Evolutionary conservation across 345 rosid species (phyloP), one percentile per base, ranked within the genome.

Genomic region (Populus simonii): DNA sequence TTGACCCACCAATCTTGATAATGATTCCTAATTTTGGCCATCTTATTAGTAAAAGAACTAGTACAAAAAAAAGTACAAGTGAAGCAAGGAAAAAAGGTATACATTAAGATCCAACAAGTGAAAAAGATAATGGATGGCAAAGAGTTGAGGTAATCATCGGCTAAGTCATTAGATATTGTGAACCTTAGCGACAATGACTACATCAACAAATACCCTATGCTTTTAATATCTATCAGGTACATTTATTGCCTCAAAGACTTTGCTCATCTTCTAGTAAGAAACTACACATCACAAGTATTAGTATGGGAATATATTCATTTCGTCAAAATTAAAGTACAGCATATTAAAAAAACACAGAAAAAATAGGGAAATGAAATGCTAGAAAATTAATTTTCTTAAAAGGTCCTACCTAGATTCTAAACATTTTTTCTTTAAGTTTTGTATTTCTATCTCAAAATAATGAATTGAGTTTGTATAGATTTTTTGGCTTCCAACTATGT

Each of bases 151-250:
- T 7, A 53, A 20, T 78, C 8, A 29, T 51, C 66, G 67, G 53
- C 57, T 8, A 72, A 27, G 62, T 78, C 76, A 3, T 7, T 72
- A 31, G 76, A 12, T 0, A 41, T 51, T 17, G 1, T 72, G 66
- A 72, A 41, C 17, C 8, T 78, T 6, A 76, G 72, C 3, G 72
- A 57, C 81, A 66, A 78, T 66, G 72, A 78, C 81, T 78, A 72
- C 41, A 49, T 78, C 39, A 39, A 78, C 22, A 78, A 72, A 66
- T 66, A 78, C 41, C 73, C 66, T 4, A 23, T 71, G 61, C 73
- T 72, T 27, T 18, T 36, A 0, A 15, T 67, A 20, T 36, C 69
- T 27, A n/a, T 73, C 4, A 66, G 73, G 22, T 53, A 33, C 73
- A 73, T 15, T 55, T 73, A 39, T 73, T 73, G 12, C 59, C 68